Percentiles rank a stretch among this genome's conserved stretches.
These are phyloP conservation scores for Asterochloris erici DNA, from an alignment of 139 green algal genomes.

Conservation along the genomic window DNA sequence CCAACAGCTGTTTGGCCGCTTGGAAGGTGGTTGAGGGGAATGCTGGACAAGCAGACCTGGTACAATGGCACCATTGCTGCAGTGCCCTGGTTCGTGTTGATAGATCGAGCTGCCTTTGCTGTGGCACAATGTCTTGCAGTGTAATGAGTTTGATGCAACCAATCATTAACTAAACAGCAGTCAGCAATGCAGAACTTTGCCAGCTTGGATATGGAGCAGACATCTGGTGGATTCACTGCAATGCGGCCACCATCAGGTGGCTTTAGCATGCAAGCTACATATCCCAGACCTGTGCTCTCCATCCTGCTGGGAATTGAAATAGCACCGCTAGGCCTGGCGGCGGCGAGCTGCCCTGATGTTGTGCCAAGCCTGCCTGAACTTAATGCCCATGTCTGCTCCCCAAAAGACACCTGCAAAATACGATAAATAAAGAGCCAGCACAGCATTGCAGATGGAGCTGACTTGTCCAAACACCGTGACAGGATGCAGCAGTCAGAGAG, in stretches of 20 bases:
- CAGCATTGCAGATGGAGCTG: not conserved
- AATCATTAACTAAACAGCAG: too few relatives aligned
- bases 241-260: constrained; percentile 2
- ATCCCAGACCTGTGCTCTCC: not conserved
- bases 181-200: too few relatives aligned
- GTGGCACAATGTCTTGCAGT: too few relatives aligned
- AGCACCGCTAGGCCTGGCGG: not conserved
- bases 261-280: constrained; percentile 7
- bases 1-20: too few relatives aligned
- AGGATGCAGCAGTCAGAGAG: not conserved
- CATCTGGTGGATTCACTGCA: not conserved
- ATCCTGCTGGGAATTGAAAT: not conserved
- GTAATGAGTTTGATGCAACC: too few relatives aligned
- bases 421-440: not conserved
- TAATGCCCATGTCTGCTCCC: constrained; percentile 27
- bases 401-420: constrained; percentile 27
- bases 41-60: too few relatives aligned
- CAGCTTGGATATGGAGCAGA: too few relatives aligned
- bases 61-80: too few relatives aligned
- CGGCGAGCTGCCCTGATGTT: constrained; percentile 3
- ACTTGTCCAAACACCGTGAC: not conserved
- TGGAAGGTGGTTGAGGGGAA: too few relatives aligned
- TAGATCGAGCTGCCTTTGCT: too few relatives aligned
- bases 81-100: too few relatives aligned
- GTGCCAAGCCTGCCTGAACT: constrained; percentile 24